Percentiles rank a stretch among this genome's conserved stretches.
phyloP scores from a whole-genome alignment of 2,329 filamentous ascomycete genomes.

The Teratosphaeria epicoccoides region DNA sequence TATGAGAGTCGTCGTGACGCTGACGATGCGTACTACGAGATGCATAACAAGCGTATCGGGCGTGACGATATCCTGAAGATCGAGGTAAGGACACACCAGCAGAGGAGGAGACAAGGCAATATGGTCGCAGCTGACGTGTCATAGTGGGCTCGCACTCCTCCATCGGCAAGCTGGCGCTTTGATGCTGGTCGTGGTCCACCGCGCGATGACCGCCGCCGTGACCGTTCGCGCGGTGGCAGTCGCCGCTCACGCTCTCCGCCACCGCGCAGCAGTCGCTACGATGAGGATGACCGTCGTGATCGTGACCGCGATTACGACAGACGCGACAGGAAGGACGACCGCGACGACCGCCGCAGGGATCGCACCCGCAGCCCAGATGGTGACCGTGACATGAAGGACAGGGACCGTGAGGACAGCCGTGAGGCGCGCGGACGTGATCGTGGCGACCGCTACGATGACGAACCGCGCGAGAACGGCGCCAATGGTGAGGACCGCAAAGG shows the following conservation, averaged over 20 bases:
- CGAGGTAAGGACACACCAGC: conserved; percentile 62
- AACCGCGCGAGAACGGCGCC: conserved; percentile 21
- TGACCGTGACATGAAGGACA: conserved; percentile 45
- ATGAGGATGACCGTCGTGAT: conserved; percentile 52
- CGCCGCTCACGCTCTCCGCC: conserved; percentile 47
- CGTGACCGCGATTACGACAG: conserved; percentile 44
- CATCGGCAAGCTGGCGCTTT: conserved; percentile 96
- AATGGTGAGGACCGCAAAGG: conserved; percentile 89
- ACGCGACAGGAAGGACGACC: conserved; percentile 43
- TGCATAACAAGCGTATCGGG: conserved; percentile 98
- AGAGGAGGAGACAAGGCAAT: neutral
- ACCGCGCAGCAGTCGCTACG: conserved; percentile 35
- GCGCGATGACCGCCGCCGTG: conserved; percentile 44
- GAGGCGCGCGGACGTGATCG: conserved; percentile 50
- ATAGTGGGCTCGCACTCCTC: conserved; percentile 97
- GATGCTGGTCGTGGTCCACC: conserved; percentile 70
- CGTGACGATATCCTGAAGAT: conserved; percentile 95
- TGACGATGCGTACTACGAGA: conserved; percentile 98
- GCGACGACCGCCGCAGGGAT: conserved; percentile 58
- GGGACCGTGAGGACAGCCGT: conserved; percentile 55
- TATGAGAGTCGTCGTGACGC: conserved; percentile 98
- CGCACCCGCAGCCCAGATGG: conserved; percentile 56
- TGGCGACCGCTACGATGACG: conserved; percentile 37
- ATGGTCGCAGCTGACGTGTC: neutral
- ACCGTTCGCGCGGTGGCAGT: conserved; percentile 57